phyloP scores from a whole-genome alignment of 2,329 filamentous ascomycete species.

The Exophiala lecanii-corni region DNA sequence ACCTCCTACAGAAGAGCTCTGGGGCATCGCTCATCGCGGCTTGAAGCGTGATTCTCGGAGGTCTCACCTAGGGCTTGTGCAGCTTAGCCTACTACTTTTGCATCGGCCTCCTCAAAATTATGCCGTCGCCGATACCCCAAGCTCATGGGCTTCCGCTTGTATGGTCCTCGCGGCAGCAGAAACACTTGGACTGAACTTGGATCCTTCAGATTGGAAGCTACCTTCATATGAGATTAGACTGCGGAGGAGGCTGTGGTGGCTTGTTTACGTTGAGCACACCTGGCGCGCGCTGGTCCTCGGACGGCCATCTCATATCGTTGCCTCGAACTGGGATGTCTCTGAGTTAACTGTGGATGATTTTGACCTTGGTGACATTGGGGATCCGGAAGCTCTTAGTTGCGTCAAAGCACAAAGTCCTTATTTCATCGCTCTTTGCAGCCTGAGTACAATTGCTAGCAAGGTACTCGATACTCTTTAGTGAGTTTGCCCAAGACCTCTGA shows the following conservation, averaged over 20 bases:
- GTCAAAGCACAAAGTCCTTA: constrained; percentile 9
- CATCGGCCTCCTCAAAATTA: constrained; percentile 14
- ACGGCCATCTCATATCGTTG: constrained; percentile 70
- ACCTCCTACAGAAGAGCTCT: constrained; percentile 11
- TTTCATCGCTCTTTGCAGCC: constrained; percentile 12
- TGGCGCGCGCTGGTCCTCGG: constrained; percentile 87
- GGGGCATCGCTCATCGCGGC: constrained; percentile 14
- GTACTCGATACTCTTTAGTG: constrained; percentile 8
- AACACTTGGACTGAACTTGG: constrained; percentile 73
- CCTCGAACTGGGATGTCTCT: constrained; percentile 70
- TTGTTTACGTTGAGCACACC: constrained; percentile 89
- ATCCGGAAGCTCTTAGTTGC: constrained; percentile 7
- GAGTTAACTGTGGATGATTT: constrained; percentile 41
- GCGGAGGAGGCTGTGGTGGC: constrained; percentile 82
- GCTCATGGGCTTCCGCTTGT: constrained; percentile 10
- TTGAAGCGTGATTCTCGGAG: constrained; percentile 8
- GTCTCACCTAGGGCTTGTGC: constrained; percentile 8
- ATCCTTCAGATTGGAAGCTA: constrained; percentile 83
- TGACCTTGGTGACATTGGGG: constrained; percentile 12
- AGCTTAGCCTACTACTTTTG: constrained; percentile 10
- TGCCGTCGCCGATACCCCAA: constrained; percentile 8
- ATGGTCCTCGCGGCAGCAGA: constrained; percentile 11
- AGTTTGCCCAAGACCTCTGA: constrained; percentile 5
- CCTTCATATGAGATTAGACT: constrained; percentile 81
- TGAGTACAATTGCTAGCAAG: constrained; percentile 8